Conservation (phyloP, 1,284 basidiomycete genomes). For the Anthracocystis setariae region DNA sequence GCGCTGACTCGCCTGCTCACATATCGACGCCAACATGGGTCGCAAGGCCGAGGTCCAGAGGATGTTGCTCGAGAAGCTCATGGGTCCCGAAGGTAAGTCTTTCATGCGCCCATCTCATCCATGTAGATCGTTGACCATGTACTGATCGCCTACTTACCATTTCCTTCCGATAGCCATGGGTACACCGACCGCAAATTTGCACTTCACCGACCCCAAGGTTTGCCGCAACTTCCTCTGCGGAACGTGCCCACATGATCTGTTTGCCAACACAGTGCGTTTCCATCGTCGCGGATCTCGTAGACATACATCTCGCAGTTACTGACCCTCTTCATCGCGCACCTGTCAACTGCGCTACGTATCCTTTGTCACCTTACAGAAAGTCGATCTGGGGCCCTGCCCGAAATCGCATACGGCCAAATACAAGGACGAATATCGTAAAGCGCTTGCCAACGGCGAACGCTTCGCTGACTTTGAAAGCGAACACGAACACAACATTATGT, state of each 20-base stretch:
- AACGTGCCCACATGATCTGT: slow-evolving; percentile 94
- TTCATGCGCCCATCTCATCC: too few species aligned
- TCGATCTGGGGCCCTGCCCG: slow-evolving; percentile 97
- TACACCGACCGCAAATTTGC: slow-evolving; percentile 72
- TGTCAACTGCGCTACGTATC: not conserved
- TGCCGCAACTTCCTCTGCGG: slow-evolving; percentile 98
- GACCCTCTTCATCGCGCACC: slow-evolving; percentile 1
- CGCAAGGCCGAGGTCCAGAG: slow-evolving; percentile 80
- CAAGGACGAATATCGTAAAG: slow-evolving; percentile 87
- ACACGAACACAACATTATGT: slow-evolving; percentile 92
- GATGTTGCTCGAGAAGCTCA: slow-evolving; percentile 80
- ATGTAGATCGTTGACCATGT: not conserved
- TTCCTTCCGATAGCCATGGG: slow-evolving; percentile 57
- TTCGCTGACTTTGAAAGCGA: slow-evolving; percentile 65
- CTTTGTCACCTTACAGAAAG: slow-evolving; percentile 78
- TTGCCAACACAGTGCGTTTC: slow-evolving; percentile 91
- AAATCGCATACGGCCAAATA: slow-evolving; percentile 95
- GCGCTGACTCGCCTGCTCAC: slow-evolving; percentile 6
- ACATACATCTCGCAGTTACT: not conserved
- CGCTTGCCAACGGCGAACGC: slow-evolving; percentile 74
- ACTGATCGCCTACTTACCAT: not conserved
- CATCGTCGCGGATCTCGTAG: not conserved
- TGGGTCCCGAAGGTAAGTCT: slow-evolving; percentile 62
- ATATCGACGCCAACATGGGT: slow-evolving; percentile 51
- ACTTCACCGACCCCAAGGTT: slow-evolving; percentile 98